Percentiles rank a stretch among this genome's conserved stretches.
Evolutionary conservation across 108 stramenopile species (phyloP).

Genomic region (Cyclotella distinguenda): DNA sequence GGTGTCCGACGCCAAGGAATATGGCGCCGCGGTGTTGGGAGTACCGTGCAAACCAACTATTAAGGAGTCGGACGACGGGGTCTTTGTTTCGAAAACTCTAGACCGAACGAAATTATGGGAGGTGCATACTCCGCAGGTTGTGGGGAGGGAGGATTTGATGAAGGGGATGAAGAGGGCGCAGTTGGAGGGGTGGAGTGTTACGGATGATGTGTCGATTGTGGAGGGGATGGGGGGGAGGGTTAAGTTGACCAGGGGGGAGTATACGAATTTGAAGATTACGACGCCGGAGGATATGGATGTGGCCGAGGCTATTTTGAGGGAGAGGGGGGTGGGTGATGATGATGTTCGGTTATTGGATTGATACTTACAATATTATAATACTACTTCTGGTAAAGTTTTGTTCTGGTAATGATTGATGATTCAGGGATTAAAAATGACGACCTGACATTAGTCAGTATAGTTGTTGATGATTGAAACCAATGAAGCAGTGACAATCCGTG

Average conservation of each 20-base stretch:
- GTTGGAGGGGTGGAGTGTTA: conserved; percentile 82
- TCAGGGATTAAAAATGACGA: too few species aligned
- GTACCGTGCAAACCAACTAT: conserved; percentile 97
- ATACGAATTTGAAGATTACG: conserved; percentile 96
- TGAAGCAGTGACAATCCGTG: too few species aligned
- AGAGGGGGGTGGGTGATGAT: conserved; percentile 39
- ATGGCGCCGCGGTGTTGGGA: conserved; percentile 91
- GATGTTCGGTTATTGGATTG: background rate
- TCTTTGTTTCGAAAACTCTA: conserved; percentile 79
- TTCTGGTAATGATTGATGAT: too few species aligned
- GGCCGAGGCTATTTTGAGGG: conserved; percentile 79
- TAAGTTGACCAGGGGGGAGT: conserved; percentile 91
- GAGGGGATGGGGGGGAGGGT: conserved; percentile 91
- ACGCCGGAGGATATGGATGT: conserved; percentile 96
- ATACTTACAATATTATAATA: too few species aligned
- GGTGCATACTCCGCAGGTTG: conserved; percentile 93
- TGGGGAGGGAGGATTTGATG: conserved; percentile 72
- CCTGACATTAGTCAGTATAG: too few species aligned
- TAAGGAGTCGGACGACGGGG: conserved; percentile 84
- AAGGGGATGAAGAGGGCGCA: conserved; percentile 83
- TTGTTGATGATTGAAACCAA: too few species aligned
- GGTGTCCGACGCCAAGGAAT: conserved; percentile 63
- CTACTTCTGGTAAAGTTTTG: too few species aligned
- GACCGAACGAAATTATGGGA: conserved; percentile 88
- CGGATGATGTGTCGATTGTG: conserved; percentile 95